These are phyloP conservation scores for Myrica gale DNA, from an alignment of 306 rosid genomes.

Conservation along the genomic window DNA sequence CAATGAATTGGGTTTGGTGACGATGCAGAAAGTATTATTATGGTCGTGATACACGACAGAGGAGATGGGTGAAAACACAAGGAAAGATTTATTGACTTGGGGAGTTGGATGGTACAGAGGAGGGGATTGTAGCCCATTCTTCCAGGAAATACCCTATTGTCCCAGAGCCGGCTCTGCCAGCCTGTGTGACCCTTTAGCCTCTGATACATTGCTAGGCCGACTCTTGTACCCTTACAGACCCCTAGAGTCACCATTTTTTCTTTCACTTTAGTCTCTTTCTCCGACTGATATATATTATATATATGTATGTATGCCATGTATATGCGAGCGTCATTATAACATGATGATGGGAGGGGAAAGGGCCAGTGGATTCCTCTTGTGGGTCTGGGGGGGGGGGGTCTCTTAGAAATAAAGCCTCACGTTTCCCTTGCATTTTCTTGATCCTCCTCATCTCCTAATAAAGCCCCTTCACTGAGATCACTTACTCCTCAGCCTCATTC, in stretches of 20 bases:
- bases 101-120: neutral
- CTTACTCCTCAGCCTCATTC: neutral
- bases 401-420: conserved; percentile 39
- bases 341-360: conserved; percentile 14
- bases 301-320: neutral
- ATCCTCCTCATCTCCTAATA: conserved; percentile 16
- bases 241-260: conserved; percentile 15
- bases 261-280: neutral
- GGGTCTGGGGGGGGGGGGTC: conserved; percentile 49
- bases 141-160: neutral
- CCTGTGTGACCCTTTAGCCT: conserved; percentile 26
- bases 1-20: neutral
- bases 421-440: conserved; percentile 21
- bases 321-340: conserved; percentile 12
- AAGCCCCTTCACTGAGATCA: conserved; percentile 23
- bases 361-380: conserved; percentile 28
- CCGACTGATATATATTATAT: no score
- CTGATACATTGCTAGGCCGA: conserved; percentile 13
- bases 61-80: neutral
- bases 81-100: conserved; percentile 11
- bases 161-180: conserved; percentile 27
- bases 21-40: neutral
- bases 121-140: conserved; percentile 12
- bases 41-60: no score
- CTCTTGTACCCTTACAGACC: conserved; percentile 25